phyloP scores from a whole-genome alignment of 805 yeast species.

The Sugiyamaella floridensis region DNA sequence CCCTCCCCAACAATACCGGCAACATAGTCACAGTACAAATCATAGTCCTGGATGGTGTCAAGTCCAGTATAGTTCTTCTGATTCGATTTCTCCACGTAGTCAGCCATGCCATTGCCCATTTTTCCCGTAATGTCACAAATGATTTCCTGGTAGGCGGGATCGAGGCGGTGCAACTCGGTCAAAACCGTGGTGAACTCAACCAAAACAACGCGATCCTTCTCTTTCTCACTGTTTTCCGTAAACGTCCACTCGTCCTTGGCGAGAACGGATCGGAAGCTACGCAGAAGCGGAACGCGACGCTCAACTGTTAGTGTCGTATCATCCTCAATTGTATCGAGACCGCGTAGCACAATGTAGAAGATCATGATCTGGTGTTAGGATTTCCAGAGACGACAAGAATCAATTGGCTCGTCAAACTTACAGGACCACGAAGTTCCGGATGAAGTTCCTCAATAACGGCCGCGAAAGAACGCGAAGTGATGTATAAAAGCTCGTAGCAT shows the following conservation, averaged over 20 bases:
- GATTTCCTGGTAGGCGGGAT: constrained; percentile 69
- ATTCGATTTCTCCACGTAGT: constrained; percentile 69
- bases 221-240: constrained; percentile 60
- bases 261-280: constrained; percentile 60
- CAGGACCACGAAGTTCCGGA: constrained; percentile 77
- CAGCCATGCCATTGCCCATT: constrained; percentile 99
- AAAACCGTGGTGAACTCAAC: constrained; percentile 70
- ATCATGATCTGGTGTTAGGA: constrained; percentile 40
- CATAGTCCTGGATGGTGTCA: constrained; percentile 70
- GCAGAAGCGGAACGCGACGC: constrained; percentile 66
- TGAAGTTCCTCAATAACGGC: constrained; percentile 86
- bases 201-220: constrained; percentile 73
- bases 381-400: not conserved
- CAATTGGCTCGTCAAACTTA: not conserved
- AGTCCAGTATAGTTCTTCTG: constrained; percentile 72
- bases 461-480: constrained; percentile 87
- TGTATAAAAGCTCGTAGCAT: constrained; percentile 60
- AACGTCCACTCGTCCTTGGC: constrained; percentile 71
- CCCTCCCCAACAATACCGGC: constrained; percentile 99
- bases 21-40: constrained; percentile 90
- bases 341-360: constrained; percentile 81
- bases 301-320: constrained; percentile 79
- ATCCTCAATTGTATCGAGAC: constrained; percentile 92
- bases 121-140: constrained; percentile 67
- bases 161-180: constrained; percentile 62